Percentiles rank a stretch among this genome's conserved stretches.
phyloP scores from a whole-genome alignment of 257 asterid species.

The Linaria vulgaris region DNA sequence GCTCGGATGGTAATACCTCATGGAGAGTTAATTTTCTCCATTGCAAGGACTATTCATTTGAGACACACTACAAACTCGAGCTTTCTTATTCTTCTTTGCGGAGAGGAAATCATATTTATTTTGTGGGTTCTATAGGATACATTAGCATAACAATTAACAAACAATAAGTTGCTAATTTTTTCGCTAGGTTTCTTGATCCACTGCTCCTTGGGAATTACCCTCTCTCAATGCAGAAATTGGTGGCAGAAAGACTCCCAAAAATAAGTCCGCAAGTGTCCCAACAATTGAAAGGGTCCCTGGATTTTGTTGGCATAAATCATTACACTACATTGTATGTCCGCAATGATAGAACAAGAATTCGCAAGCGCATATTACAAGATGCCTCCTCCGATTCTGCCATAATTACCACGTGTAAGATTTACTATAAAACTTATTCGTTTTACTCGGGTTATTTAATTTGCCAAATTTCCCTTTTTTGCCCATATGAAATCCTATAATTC shows the following conservation, averaged over 20 bases:
- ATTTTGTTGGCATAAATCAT: conserved; percentile 81
- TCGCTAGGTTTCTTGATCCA: conserved; percentile 91
- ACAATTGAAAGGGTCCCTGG: conserved; percentile 62
- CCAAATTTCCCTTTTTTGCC: too few relatives aligned
- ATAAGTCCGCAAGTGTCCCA: conserved; percentile 43
- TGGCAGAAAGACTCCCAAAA: conserved; percentile 60
- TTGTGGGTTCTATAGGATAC: too few relatives aligned
- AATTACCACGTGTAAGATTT: conserved; percentile 61
- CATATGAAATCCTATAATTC: too few relatives aligned
- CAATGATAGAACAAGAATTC: conserved; percentile 53
- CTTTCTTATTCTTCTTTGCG: too few relatives aligned
- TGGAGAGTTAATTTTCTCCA: neutral
- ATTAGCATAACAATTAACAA: neutral
- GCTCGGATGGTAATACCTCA: conserved; percentile 69
- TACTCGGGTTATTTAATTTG: too few relatives aligned
- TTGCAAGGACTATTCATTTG: too few relatives aligned
- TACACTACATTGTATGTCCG: conserved; percentile 71
- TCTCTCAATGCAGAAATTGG: conserved; percentile 79
- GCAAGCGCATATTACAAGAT: conserved; percentile 55
- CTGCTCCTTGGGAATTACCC: conserved; percentile 84
- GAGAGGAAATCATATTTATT: too few relatives aligned
- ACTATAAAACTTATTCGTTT: neutral
- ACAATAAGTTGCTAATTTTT: conserved; percentile 20
- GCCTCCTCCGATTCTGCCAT: conserved; percentile 75
- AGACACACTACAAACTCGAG: too few relatives aligned